Base-by-base conservation (phyloP, 805 yeast species). In the Metschnikowia chrysomelidarum region DNA sequence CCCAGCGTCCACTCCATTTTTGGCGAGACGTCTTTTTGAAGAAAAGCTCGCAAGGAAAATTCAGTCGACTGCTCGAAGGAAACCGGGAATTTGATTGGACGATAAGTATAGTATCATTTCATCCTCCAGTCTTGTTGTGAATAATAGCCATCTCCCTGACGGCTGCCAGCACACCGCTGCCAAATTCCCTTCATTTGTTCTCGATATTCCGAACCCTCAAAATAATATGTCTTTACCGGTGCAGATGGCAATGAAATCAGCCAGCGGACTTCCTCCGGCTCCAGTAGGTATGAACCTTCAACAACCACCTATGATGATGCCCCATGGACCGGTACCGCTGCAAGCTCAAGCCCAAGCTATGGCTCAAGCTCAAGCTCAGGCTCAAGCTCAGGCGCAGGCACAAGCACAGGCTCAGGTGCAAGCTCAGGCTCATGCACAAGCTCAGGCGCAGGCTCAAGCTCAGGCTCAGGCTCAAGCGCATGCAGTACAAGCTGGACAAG, bases 181-280 rank as follows among this genome's bases (percentile, higher is more conserved):
- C 22, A 19, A 19, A 19, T 7, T 19, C 22, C 10, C 22, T 7
- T 10, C n/a, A n/a, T n/a, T n/a, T n/a, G n/a, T n/a, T n/a, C n/a
- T n/a, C n/a, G n/a, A n/a, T n/a, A n/a, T n/a, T n/a, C n/a, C 32
- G 19, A 17, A 20, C 19, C 26, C 10, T 15, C 9, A 9, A 14
- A 10, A 27, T 17, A 17, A 22, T 24, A 46, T 46, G 51, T 45
- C 51, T 24, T 37, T 46, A 30, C 50, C 49, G 30, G 49, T 46
- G 26, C 50, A 46, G 38, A 47, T 47, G 51, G 47, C 51, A 20
- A 47, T 47, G 51, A 46, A 47, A 30, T 32, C 31, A 19, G 23
- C 49, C 17, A 41, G 31, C 24, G 36, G 42, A 24, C 16, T 45
- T 24, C 32, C 38, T 17, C 44, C 30, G 24, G 29, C 44, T 12